Evolutionary conservation across 495 filamentous ascomycete species (phyloP), one percentile per base, ranked within the genome.

Genomic region (Penicillium fimorum): DNA sequence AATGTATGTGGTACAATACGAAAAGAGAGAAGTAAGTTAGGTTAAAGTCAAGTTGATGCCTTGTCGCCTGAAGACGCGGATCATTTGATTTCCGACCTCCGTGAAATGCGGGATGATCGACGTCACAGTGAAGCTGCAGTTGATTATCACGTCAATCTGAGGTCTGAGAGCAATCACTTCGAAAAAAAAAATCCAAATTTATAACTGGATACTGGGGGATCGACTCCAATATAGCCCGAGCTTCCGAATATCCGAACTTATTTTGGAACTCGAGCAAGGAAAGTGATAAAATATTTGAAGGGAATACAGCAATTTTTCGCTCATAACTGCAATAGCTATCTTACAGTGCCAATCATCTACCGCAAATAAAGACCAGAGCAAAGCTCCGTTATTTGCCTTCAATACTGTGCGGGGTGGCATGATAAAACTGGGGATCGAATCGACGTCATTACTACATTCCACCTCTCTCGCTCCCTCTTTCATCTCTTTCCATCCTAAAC

Each of bases 21-120:
- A 2, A 37, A 37, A 6, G 13, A 37, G n/a, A 13, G 35, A 38
- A 38, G 15, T 38, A 38, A 22, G 22, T 22, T 22, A 22, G 1
- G 22, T 22, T 38, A 37, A 38, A 38, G n/a, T 17, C n/a, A 17
- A n/a, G 35, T 38, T 53, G 27, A 9, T 59, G 61, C 62, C 62
- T 65, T 58, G 30, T 32, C 1, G 63, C 60, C 62, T 65, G 54
- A 65, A 38, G 22, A 27, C 27, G 4, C 57, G 64, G 63, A 64
- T 56, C 44, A 64, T 57, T 32, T 17, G 29, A 42, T 4, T 13
- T 43, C 65, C 62, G 59, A 62, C 20, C 20, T 46, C 47, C 60
- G 38, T 24, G 45, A 35, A 52, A 62, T 64, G 64, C 66, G 63
- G 66, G 63, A 64, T 69, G 66, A 69, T 69, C 66, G 66, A 69